Evolutionary conservation across 352 stramenopile genomes (phyloP).

Genomic region (Pythium chondricola): DNA sequence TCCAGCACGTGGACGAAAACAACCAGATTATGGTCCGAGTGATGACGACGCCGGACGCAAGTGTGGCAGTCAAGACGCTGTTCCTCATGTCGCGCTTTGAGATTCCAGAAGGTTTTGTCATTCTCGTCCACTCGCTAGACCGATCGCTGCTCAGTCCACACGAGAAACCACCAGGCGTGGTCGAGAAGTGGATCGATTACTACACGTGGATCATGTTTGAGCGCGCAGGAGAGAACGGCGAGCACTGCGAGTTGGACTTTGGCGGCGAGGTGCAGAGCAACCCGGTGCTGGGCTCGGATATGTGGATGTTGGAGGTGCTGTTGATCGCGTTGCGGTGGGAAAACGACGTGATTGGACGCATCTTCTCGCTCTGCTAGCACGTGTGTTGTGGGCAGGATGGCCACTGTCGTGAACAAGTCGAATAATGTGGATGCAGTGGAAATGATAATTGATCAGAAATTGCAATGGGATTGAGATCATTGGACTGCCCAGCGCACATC

Average conservation of each 20-base stretch:
- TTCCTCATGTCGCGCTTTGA: slow-evolving; percentile 16
- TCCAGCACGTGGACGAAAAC: slow-evolving; percentile 20
- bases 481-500: too few relatives aligned
- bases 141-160: slow-evolving; percentile 2
- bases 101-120: slow-evolving; percentile 4
- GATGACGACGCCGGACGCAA: slow-evolving; percentile 13
- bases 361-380: too few relatives aligned
- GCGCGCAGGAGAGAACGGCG: slow-evolving; percentile 1
- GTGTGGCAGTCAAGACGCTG: slow-evolving; percentile 14
- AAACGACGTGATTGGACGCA: slow-evolving; percentile 1
- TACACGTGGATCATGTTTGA: slow-evolving; percentile 21
- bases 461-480: too few relatives aligned
- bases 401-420: too few relatives aligned
- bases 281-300: slow-evolving; percentile 1
- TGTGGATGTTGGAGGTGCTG: slow-evolving; percentile 23
- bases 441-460: too few relatives aligned
- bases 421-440: too few relatives aligned
- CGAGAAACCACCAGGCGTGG: slow-evolving; percentile 8
- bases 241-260: slow-evolving; percentile 14
- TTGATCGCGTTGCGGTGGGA: slow-evolving; percentile 19
- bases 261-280: slow-evolving; percentile 14
- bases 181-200: slow-evolving; percentile 19
- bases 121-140: slow-evolving; percentile 16
- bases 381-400: too few relatives aligned
- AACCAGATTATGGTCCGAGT: slow-evolving; percentile 15